Evolutionary conservation across 2,329 filamentous ascomycete species (phyloP).

Genomic region (Juglanconis juglandina): DNA sequence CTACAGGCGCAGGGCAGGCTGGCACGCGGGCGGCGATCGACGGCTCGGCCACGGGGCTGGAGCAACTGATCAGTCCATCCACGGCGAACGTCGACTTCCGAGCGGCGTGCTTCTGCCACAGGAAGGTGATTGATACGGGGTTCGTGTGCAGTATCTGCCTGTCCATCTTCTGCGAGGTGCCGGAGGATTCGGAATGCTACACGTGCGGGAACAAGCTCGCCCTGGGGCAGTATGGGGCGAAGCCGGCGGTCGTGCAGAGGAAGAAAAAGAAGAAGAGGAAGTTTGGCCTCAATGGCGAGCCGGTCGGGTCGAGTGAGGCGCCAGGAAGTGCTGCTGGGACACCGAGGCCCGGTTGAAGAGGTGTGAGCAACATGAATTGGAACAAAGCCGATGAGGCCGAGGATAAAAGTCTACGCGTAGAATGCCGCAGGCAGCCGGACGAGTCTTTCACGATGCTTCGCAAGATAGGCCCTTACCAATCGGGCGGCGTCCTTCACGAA

Average conservation of each 20-base stretch:
- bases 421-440: too few relatives aligned
- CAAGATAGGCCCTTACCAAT: too few relatives aligned
- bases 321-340: conserved; percentile 60
- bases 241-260: conserved; percentile 69
- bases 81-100: conserved; percentile 90
- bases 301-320: conserved; percentile 40
- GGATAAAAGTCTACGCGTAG: too few relatives aligned
- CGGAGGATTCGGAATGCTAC: conserved; percentile 64
- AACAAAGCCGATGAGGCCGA: too few relatives aligned
- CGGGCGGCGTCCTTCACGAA: too few relatives aligned
- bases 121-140: conserved; percentile 83
- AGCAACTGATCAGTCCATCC: conserved; percentile 71
- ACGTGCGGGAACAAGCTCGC: conserved; percentile 78
- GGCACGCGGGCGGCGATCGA: conserved; percentile 46
- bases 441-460: too few relatives aligned
- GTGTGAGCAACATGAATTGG: neutral
- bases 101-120: conserved; percentile 97
- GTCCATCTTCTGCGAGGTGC: conserved; percentile 79
- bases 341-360: conserved; percentile 39
- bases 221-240: conserved; percentile 72
- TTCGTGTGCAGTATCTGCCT: conserved; percentile 96
- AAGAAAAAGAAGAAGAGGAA: conserved; percentile 73
- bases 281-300: conserved; percentile 44
- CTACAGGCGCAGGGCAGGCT: conserved; percentile 20
- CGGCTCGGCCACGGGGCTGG: conserved; percentile 14